Percentiles rank a stretch among this genome's conserved stretches.
Conservation (phyloP, 2,329 filamentous ascomycete species). For the Fusarium tanahbumbuense region DNA sequence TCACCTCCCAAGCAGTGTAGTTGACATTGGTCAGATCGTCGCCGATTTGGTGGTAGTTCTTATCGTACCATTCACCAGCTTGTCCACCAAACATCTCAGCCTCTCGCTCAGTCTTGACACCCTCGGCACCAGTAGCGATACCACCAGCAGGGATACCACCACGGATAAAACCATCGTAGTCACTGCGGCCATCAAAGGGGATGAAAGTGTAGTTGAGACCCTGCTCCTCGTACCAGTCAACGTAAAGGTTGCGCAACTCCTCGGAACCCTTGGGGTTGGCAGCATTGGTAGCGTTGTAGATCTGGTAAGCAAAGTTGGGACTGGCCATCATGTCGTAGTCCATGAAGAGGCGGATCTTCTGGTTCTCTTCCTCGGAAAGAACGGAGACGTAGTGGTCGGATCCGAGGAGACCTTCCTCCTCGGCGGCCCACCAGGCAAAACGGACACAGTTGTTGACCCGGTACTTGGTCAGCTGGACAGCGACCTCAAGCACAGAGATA, state of each 20-base stretch:
- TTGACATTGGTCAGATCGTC: conserved; percentile 70
- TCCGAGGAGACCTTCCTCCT: conserved; percentile 73
- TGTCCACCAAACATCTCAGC: conserved; percentile 75
- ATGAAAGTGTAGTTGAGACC: conserved; percentile 76
- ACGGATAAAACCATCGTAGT: conserved; percentile 82
- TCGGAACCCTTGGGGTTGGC: conserved; percentile 77
- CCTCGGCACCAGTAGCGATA: conserved; percentile 82
- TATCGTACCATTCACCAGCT: conserved; percentile 70
- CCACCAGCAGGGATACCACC: conserved; percentile 79
- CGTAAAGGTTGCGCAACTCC: conserved; percentile 74
- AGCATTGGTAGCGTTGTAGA: conserved; percentile 78
- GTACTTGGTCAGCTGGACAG: conserved; percentile 67
- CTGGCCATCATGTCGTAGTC: conserved; percentile 78
- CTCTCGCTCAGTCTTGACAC: conserved; percentile 77
- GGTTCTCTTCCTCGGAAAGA: conserved; percentile 68
- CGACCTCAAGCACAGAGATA: conserved; percentile 70
- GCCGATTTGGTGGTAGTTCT: conserved; percentile 71
- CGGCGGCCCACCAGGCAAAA: conserved; percentile 75
- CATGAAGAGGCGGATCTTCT: conserved; percentile 73
- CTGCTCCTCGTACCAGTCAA: conserved; percentile 72
- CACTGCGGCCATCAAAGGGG: conserved; percentile 81
- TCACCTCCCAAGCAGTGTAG: conserved; percentile 69
- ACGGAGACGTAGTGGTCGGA: conserved; percentile 71
- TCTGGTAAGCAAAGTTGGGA: conserved; percentile 73
- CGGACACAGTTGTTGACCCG: conserved; percentile 73